Evolutionary conservation across 495 filamentous ascomycete genomes (phyloP).

Genomic region (Xylaria grammica): DNA sequence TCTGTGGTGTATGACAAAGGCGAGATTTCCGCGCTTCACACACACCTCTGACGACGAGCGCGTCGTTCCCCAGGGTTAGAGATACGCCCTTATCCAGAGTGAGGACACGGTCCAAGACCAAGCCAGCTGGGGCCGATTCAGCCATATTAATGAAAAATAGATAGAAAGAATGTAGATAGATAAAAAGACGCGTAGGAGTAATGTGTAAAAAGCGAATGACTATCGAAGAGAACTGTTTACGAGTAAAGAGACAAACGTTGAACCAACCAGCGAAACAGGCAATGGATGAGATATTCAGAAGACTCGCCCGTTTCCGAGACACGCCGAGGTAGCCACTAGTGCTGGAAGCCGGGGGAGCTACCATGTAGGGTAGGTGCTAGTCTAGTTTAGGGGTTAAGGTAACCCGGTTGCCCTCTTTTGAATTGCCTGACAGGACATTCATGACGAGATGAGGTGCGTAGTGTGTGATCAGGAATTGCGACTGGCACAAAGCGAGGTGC

Average conservation of each 20-base stretch:
- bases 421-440: no score
- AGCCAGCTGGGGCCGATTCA: background rate
- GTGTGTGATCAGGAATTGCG: no score
- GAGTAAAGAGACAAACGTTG: conserved; percentile 14
- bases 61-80: conserved; percentile 22
- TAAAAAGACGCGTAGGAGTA: no score
- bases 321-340: no score
- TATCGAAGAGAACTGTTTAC: conserved; percentile 12
- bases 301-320: no score
- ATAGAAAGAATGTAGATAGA: conserved; percentile 17
- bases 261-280: background rate
- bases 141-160: conserved; percentile 6
- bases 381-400: no score
- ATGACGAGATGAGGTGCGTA: no score
- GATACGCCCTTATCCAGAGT: conserved; percentile 25
- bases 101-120: conserved; percentile 17
- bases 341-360: no score
- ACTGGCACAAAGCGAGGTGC: no score
- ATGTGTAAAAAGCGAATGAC: conserved; percentile 12
- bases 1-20: conserved; percentile 10
- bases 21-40: background rate
- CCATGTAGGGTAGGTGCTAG: no score
- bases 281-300: background rate
- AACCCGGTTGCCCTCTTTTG: no score
- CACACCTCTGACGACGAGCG: conserved; percentile 32